Percentiles rank a stretch among this genome's conserved stretches.
Evolutionary conservation across 768 basidiomycete species (phyloP).

Genomic region (Terana coerulea): DNA sequence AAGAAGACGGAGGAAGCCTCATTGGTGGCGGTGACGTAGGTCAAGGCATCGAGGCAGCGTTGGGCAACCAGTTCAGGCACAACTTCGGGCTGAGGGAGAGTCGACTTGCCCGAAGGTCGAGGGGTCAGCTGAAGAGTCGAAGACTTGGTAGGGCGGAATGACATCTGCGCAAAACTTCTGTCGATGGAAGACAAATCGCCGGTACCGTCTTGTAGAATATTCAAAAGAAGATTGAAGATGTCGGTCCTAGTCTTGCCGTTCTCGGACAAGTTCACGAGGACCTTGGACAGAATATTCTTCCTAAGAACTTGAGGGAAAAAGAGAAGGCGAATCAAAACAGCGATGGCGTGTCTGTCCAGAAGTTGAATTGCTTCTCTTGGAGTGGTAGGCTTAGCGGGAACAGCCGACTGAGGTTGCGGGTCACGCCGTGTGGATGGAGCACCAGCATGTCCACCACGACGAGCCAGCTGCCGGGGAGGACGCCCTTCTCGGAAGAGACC

Average conservation of each 20-base stretch:
- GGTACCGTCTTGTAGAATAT: constrained; percentile 91
- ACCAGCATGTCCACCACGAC: constrained; percentile 2
- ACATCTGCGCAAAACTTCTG: constrained; percentile 90
- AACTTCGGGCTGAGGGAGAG: constrained; percentile 65
- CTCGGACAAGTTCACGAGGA: constrained; percentile 94
- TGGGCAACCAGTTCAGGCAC: constrained; percentile 93
- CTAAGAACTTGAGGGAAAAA: constrained; percentile 94
- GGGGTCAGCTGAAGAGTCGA: constrained; percentile 32
- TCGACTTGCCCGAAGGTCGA: constrained; percentile 55
- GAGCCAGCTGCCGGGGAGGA: constrained; percentile 9
- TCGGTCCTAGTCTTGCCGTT: constrained; percentile 90
- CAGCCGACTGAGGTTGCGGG: constrained; percentile 18
- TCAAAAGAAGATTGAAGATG: constrained; percentile 90
- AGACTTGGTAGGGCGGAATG: constrained; percentile 60
- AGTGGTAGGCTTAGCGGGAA: constrained; percentile 46
- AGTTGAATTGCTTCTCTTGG: constrained; percentile 90
- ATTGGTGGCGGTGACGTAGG: constrained; percentile 83
- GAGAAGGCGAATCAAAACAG: constrained; percentile 84
- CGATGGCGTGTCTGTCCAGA: constrained; percentile 85
- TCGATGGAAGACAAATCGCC: constrained; percentile 91
- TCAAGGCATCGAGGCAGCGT: constrained; percentile 88
- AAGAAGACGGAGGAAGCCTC: constrained; percentile 88
- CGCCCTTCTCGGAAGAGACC: constrained; percentile 57
- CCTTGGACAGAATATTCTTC: constrained; percentile 81
- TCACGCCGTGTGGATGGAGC: constrained; percentile 7